Base-by-base conservation (phyloP, 176 grass and related monocot species). In the Raddia distichophylla region DNA sequence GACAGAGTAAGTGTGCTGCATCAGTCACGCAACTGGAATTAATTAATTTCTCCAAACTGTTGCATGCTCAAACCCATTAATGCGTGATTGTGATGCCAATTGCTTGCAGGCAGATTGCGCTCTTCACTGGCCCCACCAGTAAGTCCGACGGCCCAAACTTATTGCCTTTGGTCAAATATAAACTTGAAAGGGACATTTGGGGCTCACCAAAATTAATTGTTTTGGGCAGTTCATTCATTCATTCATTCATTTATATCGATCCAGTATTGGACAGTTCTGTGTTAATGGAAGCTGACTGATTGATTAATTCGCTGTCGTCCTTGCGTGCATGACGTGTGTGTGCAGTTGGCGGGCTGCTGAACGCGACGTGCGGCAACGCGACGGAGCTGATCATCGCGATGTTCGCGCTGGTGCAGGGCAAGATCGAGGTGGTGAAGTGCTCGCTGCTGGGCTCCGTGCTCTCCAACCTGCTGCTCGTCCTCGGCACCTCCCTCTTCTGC, bases 301-400 rank as follows among this genome's bases (percentile, higher is more conserved):
- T 27, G 27, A 27, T 27, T 27, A 27, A 27, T 27, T 27, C 27
- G 27, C 27, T 27, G 27, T 27, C 27, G 27, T 27, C 9, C 0
- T 3, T 67, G 18, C 43, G 8, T 32, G 45, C 48, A 54, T 71
- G 69, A 12, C 58, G 9, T 11, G 20, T 61, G 10, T 13, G 52
- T 76, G 55, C 90, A 99, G 96, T 99, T 12, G 96, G 96, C 16
- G 96, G 93, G 0, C 89, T 99, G 17, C 81, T 99, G 83, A 99
- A 99, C 79, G 96, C 96, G 59, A 99, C 96, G 60, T 99, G 96
- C 82, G 96, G 96, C 56, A 99, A 99, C 74, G 96, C 86, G 0
- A 99, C 93, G 3, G 96, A 99, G 73, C 86, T 99, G 46, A 99
- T 99, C 79, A 95, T 99, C 84, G 88, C 93, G 40, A 7, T 99